Evolutionary conservation across 2,329 filamentous ascomycete genomes (phyloP), one percentile per base, ranked within the genome.

Genomic region (Pyricularia pennisetigena): DNA sequence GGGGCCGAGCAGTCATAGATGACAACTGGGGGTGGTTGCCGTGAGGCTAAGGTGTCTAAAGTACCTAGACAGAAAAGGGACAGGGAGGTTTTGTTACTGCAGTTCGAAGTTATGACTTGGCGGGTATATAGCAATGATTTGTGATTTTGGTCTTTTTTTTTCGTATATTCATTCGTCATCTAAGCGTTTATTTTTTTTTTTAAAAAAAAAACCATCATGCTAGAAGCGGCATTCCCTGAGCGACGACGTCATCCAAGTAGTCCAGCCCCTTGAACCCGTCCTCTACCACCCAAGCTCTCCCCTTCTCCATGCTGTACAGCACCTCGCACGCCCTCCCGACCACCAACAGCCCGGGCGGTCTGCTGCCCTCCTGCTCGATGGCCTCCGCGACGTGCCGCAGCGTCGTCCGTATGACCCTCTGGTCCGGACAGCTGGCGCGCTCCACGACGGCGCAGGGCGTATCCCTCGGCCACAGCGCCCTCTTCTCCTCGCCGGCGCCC

Each of bases 371-470:
- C 66, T 91, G 88, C 76, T 97, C 93, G 64, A 99, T 88, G 0
- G 95, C 95, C 67, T 88, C 85, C 28, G 85, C 90, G 1, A 98
- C 92, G 73, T 90, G 85, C 72, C 88, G 85, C 28, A 99, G 79
- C 0, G 93, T 97, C 1, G 93, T 95, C 68, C 95, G 85, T 30
- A 99, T 94, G 20, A 99, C 92, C 65, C 94, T 85, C 80, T 99
- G 95, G 75, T 99, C 95, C 0, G 93, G 91, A 76, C 95, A 99
- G 70, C 92, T 97, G 6, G 95, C 95, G 49, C 95, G 86, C 79
- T 99, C 95, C 68, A 99, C 86, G 12, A 99, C 94, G 0, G 94
- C 94, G 74, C 94, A 97, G 0, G 94, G 93, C 0, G 93, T 95
- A n/a, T 81, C 78, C 41, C 78, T 79, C 0, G 94, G 94, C 89